phyloP scores from a whole-genome alignment of 805 yeast genomes.

The Suhomyces sp. region DNA sequence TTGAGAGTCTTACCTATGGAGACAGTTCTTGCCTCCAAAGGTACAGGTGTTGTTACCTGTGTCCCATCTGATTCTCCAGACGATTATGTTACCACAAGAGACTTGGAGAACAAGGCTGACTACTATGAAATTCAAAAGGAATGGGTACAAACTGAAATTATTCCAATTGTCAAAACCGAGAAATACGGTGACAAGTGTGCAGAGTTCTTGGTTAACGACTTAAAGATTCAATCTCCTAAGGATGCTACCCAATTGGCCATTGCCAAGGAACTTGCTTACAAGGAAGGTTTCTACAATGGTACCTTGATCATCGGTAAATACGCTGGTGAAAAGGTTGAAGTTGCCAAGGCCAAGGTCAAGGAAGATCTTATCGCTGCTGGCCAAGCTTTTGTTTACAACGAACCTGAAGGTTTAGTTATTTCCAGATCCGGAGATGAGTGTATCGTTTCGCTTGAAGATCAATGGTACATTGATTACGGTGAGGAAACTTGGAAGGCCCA shows the following conservation, averaged over 20 bases:
- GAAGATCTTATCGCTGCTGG: constrained; percentile 75
- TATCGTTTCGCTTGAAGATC: constrained; percentile 95
- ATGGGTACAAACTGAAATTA: constrained; percentile 77
- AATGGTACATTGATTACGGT: constrained; percentile 98
- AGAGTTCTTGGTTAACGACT: constrained; percentile 73
- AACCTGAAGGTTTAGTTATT: constrained; percentile 86
- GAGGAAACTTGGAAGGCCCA: constrained; percentile 84
- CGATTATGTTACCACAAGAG: constrained; percentile 85
- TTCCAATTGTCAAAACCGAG: constrained; percentile 75
- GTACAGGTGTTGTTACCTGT: constrained; percentile 99
- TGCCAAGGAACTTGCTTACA: constrained; percentile 94
- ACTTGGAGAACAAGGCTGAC: constrained; percentile 85
- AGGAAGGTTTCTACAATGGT: constrained; percentile 96
- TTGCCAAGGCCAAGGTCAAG: constrained; percentile 83
- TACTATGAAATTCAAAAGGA: constrained; percentile 80
- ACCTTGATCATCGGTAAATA: constrained; percentile 75
- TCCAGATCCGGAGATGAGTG: constrained; percentile 97
- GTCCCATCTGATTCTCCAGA: constrained; percentile 99
- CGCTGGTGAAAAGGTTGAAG: constrained; percentile 86
- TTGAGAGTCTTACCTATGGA: constrained; percentile 95
- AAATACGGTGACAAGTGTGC: constrained; percentile 90
- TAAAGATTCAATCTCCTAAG: constrained; percentile 93
- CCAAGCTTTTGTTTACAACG: constrained; percentile 85
- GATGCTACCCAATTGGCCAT: constrained; percentile 81
- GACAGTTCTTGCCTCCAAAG: constrained; percentile 89